These are phyloP conservation scores for Hypoxylon sp. DNA, from an alignment of 2,329 filamentous ascomycete genomes.

Conservation along the genomic window DNA sequence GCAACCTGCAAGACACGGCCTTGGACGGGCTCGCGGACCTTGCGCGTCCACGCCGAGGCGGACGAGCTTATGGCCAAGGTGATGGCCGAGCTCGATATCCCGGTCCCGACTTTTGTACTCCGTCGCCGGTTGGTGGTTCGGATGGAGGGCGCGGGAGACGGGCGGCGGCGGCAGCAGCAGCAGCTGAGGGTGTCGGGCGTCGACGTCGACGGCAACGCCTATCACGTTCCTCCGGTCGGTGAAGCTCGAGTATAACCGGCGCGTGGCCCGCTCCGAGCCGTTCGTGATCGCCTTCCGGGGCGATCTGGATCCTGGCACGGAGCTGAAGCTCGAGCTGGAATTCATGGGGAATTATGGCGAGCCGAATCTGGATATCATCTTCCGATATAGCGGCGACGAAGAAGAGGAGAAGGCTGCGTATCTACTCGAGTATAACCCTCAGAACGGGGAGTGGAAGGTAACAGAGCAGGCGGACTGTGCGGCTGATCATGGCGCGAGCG, in stretches of 20 bases:
- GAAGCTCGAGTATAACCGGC: conserved; percentile 54
- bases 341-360: conserved; percentile 63
- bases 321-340: conserved; percentile 56
- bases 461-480: conserved; percentile 2
- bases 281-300: conserved; percentile 54
- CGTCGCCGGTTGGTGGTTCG: conserved; percentile 51
- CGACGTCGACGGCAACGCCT: conserved; percentile 58
- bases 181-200: conserved; percentile 52
- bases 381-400: conserved; percentile 31
- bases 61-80: conserved; percentile 56
- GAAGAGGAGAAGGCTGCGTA: conserved; percentile 35
- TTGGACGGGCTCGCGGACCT: conserved; percentile 51
- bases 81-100: conserved; percentile 54
- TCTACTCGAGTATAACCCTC: conserved; percentile 49
- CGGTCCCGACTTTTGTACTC: conserved; percentile 55
- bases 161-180: conserved; percentile 45
- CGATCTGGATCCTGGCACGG: conserved; percentile 38
- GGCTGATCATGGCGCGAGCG: not conserved
- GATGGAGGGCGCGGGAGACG: conserved; percentile 38
- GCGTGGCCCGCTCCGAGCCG: conserved; percentile 53
- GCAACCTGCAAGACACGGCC: conserved; percentile 60
- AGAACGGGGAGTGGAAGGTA: conserved; percentile 46
- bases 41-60: conserved; percentile 53
- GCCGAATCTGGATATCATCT: conserved; percentile 53
- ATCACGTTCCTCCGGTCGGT: conserved; percentile 56